These are phyloP conservation scores for Lenwebbia sp. DNA, from an alignment of 345 rosid genomes.

Conservation along the genomic window DNA sequence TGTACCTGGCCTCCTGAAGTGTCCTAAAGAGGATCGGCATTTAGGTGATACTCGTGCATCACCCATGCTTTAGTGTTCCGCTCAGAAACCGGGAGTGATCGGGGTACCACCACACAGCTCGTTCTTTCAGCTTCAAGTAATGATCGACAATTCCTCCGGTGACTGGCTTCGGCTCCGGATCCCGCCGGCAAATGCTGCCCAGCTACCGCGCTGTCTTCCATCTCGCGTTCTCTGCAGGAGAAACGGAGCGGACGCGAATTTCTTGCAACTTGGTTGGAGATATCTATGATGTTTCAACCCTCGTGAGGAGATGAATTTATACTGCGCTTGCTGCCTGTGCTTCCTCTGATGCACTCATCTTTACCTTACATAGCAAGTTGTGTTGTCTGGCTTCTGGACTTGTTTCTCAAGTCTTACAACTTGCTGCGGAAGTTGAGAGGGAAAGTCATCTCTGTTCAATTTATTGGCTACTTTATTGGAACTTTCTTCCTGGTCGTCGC, in stretches of 20 bases:
- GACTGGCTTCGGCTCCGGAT: neutral
- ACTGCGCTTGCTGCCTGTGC: neutral
- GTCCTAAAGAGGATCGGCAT: neutral
- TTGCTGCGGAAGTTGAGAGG: neutral
- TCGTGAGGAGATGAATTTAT: neutral
- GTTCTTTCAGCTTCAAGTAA: neutral
- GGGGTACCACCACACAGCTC: neutral
- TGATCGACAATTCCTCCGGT: neutral
- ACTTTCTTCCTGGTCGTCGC: too few species aligned
- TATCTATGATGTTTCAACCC: neutral
- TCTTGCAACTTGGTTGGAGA: neutral
- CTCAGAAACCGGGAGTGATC: neutral
- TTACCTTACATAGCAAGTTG: neutral
- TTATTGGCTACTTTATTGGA: too few species aligned
- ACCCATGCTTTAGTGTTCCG: neutral
- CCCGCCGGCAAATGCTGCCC: neutral
- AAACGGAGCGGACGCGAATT: neutral
- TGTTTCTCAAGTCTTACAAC: neutral
- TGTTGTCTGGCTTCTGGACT: neutral
- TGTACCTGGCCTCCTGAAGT: neutral
- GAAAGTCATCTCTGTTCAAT: too few species aligned
- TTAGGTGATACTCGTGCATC: slow-evolving; percentile 8
- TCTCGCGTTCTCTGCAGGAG: neutral
- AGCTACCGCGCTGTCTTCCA: neutral
- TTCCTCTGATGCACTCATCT: neutral